A percentile compares a stretch with the other conserved stretches of the same genome.
phyloP scores from a whole-genome alignment of 768 basidiomycete genomes.

The Gymnopilus junonius region DNA sequence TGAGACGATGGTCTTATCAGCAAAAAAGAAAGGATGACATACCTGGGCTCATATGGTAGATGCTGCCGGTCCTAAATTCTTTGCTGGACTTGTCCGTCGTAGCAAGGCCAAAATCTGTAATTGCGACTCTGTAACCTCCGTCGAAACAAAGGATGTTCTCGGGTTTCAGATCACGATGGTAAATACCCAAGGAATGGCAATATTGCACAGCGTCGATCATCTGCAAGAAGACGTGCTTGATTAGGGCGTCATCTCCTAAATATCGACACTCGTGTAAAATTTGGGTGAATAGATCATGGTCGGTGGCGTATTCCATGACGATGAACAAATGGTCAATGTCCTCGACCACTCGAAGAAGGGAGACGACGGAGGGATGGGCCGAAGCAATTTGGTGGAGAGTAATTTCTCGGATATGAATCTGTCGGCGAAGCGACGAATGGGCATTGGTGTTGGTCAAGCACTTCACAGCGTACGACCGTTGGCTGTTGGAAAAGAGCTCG shows the following conservation, averaged over 20 bases:
- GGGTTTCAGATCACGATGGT: conserved; percentile 97
- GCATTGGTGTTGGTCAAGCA: conserved; percentile 67
- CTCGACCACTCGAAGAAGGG: conserved; percentile 87
- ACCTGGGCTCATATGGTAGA: conserved; percentile 99
- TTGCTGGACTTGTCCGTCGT: conserved; percentile 84
- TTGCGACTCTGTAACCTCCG: conserved; percentile 73
- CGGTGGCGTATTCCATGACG: conserved; percentile 91
- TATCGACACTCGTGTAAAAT: conserved; percentile 81
- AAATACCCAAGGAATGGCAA: conserved; percentile 90
- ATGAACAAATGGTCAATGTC: conserved; percentile 84
- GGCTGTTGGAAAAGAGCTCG: conserved; percentile 54
- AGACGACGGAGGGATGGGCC: conserved; percentile 81
- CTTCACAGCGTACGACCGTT: conserved; percentile 84
- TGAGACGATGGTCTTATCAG: conserved; percentile 3
- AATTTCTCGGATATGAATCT: conserved; percentile 89
- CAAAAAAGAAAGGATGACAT: conserved; percentile 24
- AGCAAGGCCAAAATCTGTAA: conserved; percentile 96
- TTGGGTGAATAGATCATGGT: conserved; percentile 92
- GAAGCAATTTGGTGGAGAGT: conserved; percentile 77
- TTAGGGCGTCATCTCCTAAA: conserved; percentile 81
- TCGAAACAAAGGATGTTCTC: conserved; percentile 93
- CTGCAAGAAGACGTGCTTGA: conserved; percentile 91
- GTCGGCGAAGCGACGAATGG: conserved; percentile 56
- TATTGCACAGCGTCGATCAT: conserved; percentile 93
- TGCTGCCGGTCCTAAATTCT: conserved; percentile 94